Conservation (phyloP, 164 flowering plant species). For the Macadamia tetraphylla region DNA sequence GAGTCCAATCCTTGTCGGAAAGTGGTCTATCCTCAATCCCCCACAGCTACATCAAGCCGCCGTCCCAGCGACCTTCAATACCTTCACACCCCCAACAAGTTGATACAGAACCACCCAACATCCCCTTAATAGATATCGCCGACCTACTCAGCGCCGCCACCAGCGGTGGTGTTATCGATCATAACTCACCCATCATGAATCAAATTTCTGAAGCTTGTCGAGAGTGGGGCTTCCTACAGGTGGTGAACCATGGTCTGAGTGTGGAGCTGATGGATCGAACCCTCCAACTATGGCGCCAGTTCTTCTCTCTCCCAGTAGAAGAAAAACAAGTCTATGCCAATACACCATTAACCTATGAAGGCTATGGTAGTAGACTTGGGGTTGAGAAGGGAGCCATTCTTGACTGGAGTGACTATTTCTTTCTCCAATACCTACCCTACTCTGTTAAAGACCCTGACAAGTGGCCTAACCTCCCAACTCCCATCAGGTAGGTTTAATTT, state of each 20-base stretch:
- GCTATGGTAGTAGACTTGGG: conserved; percentile 82
- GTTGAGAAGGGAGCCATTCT: conserved; percentile 60
- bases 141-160: conserved; percentile 10
- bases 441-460: conserved; percentile 33
- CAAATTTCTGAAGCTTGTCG: conserved; percentile 51
- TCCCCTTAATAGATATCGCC: conserved; percentile 64
- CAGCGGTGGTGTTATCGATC: neutral
- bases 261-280: conserved; percentile 44
- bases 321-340: conserved; percentile 61
- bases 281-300: conserved; percentile 54
- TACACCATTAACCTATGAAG: conserved; percentile 63
- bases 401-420: conserved; percentile 89
- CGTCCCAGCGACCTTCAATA: conserved; percentile 41
- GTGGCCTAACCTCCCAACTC: conserved; percentile 56
- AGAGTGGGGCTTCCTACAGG: conserved; percentile 87
- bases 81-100: neutral
- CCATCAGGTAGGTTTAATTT: conserved; percentile 40
- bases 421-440: conserved; percentile 48
- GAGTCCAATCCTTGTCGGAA: conserved; percentile 80
- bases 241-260: conserved; percentile 69
- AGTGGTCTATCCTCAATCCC: conserved; percentile 45
- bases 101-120: conserved; percentile 18
- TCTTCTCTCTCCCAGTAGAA: conserved; percentile 56
- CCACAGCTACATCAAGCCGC: conserved; percentile 63
- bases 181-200: neutral